These are phyloP conservation scores for Spathaspora sp. DNA, from an alignment of 1,139 yeast genomes.

Conservation along the genomic window DNA sequence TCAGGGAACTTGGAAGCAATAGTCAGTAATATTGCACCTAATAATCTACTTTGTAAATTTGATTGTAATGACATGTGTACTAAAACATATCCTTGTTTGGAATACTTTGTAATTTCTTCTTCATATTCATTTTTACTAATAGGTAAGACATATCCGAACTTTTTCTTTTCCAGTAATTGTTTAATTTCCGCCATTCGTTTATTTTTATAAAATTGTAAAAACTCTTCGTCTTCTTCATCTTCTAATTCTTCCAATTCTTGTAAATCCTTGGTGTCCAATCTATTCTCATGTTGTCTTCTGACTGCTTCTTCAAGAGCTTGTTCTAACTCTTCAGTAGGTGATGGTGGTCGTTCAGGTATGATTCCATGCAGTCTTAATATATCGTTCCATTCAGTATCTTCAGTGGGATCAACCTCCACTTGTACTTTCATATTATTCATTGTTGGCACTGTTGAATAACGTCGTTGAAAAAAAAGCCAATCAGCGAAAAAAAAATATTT, in stretches of 20 bases:
- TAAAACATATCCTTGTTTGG: constrained; percentile 58
- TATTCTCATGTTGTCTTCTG: constrained; percentile 67
- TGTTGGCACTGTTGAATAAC: not conserved
- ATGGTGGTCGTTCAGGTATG: constrained; percentile 88
- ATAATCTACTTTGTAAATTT: constrained; percentile 69
- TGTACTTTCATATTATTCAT: constrained; percentile 39
- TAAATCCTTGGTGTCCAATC: constrained; percentile 71
- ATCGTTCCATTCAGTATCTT: constrained; percentile 99
- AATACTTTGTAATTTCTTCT: constrained; percentile 80
- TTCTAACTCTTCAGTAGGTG: constrained; percentile 84
- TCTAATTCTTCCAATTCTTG: constrained; percentile 82
- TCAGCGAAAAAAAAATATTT: constrained; percentile 1
- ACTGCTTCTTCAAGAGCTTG: constrained; percentile 86
- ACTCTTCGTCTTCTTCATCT: constrained; percentile 76
- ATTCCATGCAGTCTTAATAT: constrained; percentile 86
- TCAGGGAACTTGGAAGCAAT: constrained; percentile 68
- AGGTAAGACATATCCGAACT: constrained; percentile 75
- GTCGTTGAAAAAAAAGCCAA: not conserved
- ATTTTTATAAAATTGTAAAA: constrained; percentile 68
- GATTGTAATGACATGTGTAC: constrained; percentile 76
- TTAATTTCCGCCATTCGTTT: constrained; percentile 75
- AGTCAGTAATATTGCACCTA: constrained; percentile 52
- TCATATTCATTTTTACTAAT: constrained; percentile 87
- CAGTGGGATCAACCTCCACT: constrained; percentile 90
- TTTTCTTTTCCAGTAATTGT: constrained; percentile 56